Base-by-base conservation (phyloP, 2,329 filamentous ascomycete species). In the Fusarium torreyae region DNA sequence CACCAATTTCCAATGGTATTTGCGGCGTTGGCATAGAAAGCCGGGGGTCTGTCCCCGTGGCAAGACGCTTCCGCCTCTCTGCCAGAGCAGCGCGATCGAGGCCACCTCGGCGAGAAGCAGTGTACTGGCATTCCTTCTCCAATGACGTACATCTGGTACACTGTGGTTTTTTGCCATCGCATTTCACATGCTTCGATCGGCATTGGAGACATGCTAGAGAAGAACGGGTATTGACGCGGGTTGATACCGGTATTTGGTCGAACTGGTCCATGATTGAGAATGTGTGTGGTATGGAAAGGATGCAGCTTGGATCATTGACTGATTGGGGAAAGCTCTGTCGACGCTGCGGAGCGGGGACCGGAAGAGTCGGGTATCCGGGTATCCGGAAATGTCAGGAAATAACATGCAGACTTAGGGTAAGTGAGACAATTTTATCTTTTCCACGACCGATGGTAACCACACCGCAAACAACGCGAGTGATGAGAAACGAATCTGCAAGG, bases 151-250 rank as follows among this genome's bases (percentile, higher is more conserved):
- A 88, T 55, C 85, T 78, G 10, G 69, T 75, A 61, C 85, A 86
- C 48, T 78, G 80, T 7, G 85, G 84, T 17, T 81, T 79, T 31
- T 80, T 80, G 14, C 82, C 85, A 70, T 87, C 84, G 71, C 86
- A 88, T 69, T 86, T 86, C 36, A 87, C 74, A 72, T 87, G 86
- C 34, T 84, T 78, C 22, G 78, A 82, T 20, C 85, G 81, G 61
- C 86, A 87, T 28, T 82, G 81, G 11, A 86, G 81, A 71, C 85
- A 88, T 15, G 86, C 86, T 53, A 83, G 68, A 4, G 77, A 80
- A 2, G 71, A 69, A 6, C 70, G 66, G 10, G 66, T 73, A 13
- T 48, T 44, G 4, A 10, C 31, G 8, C 53, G 65, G 11, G 10
- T 38, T 33, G 49, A 33, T 10, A 28, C 39, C 15, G 24, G 31